Conservation (phyloP, 352 stramenopile species). For the Pythium plurisporium region DNA sequence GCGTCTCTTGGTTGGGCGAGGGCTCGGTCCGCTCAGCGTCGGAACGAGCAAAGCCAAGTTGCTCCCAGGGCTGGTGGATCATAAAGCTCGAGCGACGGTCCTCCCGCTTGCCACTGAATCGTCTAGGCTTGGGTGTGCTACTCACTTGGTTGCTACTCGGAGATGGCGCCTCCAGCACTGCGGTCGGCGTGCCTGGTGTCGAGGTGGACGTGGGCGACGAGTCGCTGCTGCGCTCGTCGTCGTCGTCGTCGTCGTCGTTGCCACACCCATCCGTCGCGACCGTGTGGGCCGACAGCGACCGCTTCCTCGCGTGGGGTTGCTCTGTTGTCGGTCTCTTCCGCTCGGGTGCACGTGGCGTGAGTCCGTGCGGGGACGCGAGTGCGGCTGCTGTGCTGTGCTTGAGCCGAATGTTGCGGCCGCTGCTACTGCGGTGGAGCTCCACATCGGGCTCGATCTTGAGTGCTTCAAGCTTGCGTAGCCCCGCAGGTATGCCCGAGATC, state of each 20-base stretch:
- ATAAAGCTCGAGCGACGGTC: slow-evolving; percentile 62
- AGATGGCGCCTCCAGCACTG: background rate
- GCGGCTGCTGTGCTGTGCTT: slow-evolving; percentile 16
- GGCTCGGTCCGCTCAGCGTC: background rate
- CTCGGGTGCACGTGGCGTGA: slow-evolving; percentile 18
- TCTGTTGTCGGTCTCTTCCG: slow-evolving; percentile 12
- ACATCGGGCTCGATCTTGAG: slow-evolving; percentile 22
- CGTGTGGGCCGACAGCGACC: slow-evolving; percentile 7
- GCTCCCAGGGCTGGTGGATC: slow-evolving; percentile 47
- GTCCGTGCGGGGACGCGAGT: slow-evolving; percentile 14
- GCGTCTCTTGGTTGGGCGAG: slow-evolving; percentile 17
- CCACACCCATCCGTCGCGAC: background rate
- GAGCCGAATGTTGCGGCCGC: slow-evolving; percentile 25
- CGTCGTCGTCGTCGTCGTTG: background rate
- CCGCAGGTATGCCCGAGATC: background rate
- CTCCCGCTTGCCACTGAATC: slow-evolving; percentile 13
- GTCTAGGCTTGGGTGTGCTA: slow-evolving; percentile 7
- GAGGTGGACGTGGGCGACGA: background rate
- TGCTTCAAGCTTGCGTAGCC: slow-evolving; percentile 13
- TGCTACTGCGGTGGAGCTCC: slow-evolving; percentile 22
- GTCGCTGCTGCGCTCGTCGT: background rate
- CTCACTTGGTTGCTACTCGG: slow-evolving; percentile 9
- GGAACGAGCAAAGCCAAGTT: slow-evolving; percentile 36
- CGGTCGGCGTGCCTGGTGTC: background rate
- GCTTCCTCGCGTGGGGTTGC: background rate